phyloP scores from a whole-genome alignment of 2,329 filamentous ascomycete species.

The Beauveria medogensis region DNA sequence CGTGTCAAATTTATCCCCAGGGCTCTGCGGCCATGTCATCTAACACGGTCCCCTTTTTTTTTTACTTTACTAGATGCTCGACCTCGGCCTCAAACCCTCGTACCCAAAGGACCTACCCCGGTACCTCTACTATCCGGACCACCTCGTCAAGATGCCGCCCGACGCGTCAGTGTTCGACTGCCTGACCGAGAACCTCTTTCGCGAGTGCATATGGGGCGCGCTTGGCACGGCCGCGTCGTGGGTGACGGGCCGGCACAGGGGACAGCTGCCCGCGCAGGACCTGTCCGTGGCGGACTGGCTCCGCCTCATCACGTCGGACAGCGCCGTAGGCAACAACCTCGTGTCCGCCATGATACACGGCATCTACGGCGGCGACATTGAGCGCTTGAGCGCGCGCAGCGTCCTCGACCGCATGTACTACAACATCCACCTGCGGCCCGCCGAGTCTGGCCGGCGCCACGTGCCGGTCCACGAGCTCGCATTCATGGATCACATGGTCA shows the following conservation, averaged over 20 bases:
- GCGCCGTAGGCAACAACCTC: slow-evolving; percentile 57
- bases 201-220: slow-evolving; percentile 21
- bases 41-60: neutral
- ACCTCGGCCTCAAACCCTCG: slow-evolving; percentile 34
- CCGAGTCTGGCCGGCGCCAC: slow-evolving; percentile 27
- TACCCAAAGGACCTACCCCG: slow-evolving; percentile 44
- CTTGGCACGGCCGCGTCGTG: slow-evolving; percentile 9
- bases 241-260: neutral
- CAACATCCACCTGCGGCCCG: slow-evolving; percentile 21
- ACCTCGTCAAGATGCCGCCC: slow-evolving; percentile 34
- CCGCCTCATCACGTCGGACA: slow-evolving; percentile 21
- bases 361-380: slow-evolving; percentile 85
- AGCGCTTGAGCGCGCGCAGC: slow-evolving; percentile 66
- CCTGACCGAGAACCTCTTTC: slow-evolving; percentile 26
- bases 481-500: slow-evolving; percentile 21
- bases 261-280: slow-evolving; percentile 17
- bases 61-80: slow-evolving; percentile 20
- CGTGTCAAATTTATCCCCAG: no score
- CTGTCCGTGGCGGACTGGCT: slow-evolving; percentile 31
- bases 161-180: slow-evolving; percentile 18
- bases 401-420: slow-evolving; percentile 31
- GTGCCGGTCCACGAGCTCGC: slow-evolving; percentile 24
- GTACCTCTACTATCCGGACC: slow-evolving; percentile 84
- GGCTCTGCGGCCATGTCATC: no score
- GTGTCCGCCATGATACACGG: slow-evolving; percentile 73